Percentiles rank a stretch among this genome's conserved stretches.
Conservation (phyloP, 257 asterid species). For the Penstemon newberryi region DNA sequence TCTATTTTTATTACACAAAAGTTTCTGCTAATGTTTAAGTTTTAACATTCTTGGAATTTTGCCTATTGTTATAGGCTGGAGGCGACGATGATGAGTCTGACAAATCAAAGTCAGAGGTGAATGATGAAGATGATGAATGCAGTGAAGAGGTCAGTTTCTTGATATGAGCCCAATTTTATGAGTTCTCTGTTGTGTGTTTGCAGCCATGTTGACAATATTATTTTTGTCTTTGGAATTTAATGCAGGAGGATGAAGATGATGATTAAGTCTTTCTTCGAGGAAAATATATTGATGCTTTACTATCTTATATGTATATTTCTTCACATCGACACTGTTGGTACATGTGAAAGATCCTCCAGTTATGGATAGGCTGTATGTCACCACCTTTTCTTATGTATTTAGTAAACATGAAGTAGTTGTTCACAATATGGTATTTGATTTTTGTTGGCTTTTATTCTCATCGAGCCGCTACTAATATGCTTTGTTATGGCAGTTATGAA, state of each 20-base stretch:
- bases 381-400: conserved; percentile 8
- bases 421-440: conserved; percentile 26
- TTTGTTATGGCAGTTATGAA: conserved; percentile 8
- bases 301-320: conserved; percentile 23
- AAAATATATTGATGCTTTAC: background rate
- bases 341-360: conserved; percentile 16
- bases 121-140: conserved; percentile 54
- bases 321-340: conserved; percentile 30
- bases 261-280: conserved; percentile 30
- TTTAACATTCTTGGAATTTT: background rate
- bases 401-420: conserved; percentile 25
- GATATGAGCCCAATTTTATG: background rate
- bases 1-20: background rate
- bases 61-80: conserved; percentile 34
- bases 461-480: background rate
- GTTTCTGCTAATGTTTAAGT: background rate
- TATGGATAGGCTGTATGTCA: conserved; percentile 28
- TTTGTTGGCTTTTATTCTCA: background rate
- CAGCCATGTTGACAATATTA: background rate
- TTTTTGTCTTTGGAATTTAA: background rate
- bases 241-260: conserved; percentile 62
- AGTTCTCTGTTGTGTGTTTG: background rate
- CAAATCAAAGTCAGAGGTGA: conserved; percentile 71
- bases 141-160: conserved; percentile 53
- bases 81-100: conserved; percentile 63